Base-by-base conservation (phyloP, 2,329 filamentous ascomycete genomes). In the Aspergillus sergii region DNA sequence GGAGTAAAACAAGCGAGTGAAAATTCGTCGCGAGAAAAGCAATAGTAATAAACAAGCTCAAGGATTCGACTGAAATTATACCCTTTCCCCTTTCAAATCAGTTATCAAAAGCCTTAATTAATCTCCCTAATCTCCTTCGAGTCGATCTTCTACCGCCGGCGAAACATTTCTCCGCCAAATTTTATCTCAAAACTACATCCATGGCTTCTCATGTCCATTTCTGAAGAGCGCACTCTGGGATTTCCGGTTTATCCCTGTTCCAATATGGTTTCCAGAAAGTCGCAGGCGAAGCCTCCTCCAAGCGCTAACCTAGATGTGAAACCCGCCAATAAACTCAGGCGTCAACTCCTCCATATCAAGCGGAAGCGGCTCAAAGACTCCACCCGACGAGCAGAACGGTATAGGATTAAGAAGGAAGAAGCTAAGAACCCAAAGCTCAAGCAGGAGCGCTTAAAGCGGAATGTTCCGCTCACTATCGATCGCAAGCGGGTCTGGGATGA, bases 401-500 rank as follows among this genome's bases (percentile, higher is more conserved):
- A 93, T 75, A 86, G 87, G 56, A 85, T 92, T 28, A 93, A 92
- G 80, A 92, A 91, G 79, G 91, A 94, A 73, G 95, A 99, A 79
- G 87, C 90, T 67, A 91, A 90, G 77, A 88, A 97, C 72, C 94
- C 94, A 2, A 85, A 88, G 63, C 79, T 97, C 64, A 88, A 88
- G 69, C 88, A 87, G 65, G 86, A 90, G 68, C 87, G 95, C 71
- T 82, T 94, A 64, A 88, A 88, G 64, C 88, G 86, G 69, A 97
- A 97, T 80, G 85, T 93, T 50, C 91, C 95, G 0, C 78, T 87
- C 60, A 96, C 93, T 0, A 85, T 97, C 62, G 94, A 97, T 71
- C 87, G 89, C 71, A 97, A 97, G 83, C 88, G 95, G 76, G 88
- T 92, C 36, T 98, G 93, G 92, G 94, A 97, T 72, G 89, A 94